These are phyloP conservation scores for Pseudevernia furfuracea DNA, from an alignment of 495 filamentous ascomycete genomes.

Conservation along the genomic window DNA sequence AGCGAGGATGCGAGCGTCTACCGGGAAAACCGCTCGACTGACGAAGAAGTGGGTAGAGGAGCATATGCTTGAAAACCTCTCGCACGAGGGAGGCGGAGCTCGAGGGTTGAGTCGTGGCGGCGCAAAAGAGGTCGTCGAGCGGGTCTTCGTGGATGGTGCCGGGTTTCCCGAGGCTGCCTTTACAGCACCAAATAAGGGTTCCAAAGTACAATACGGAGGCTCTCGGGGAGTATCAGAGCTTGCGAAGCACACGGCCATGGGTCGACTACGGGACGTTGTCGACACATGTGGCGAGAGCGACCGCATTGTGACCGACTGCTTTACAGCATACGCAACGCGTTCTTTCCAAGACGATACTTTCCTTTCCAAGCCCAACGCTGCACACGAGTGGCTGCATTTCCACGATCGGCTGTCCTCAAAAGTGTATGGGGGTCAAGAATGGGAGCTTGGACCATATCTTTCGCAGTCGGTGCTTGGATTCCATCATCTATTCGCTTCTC, in stretches of 20 bases:
- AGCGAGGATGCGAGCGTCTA: constrained; percentile 57
- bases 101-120: constrained; percentile 72
- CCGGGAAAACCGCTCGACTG: constrained; percentile 39
- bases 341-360: constrained; percentile 88
- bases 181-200: constrained; percentile 34
- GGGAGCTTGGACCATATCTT: constrained; percentile 81
- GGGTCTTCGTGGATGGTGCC: constrained; percentile 79
- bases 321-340: constrained; percentile 72
- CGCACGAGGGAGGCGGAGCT: constrained; percentile 67
- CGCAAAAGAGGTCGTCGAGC: constrained; percentile 71
- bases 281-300: constrained; percentile 85
- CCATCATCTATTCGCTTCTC: constrained; percentile 76
- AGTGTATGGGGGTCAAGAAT: constrained; percentile 70
- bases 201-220: constrained; percentile 28
- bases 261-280: constrained; percentile 77
- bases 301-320: constrained; percentile 75
- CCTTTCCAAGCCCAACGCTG: constrained; percentile 75
- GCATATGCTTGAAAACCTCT: constrained; percentile 59
- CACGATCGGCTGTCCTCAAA: constrained; percentile 73
- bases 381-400: constrained; percentile 93
- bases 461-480: constrained; percentile 79
- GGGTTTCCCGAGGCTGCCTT: constrained; percentile 60
- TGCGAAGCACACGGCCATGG: constrained; percentile 67
- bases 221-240: constrained; percentile 59
- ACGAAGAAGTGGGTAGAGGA: constrained; percentile 81